These are phyloP conservation scores for Debaryomyces tyrocola DNA, from an alignment of 805 yeast genomes.

Conservation along the genomic window DNA sequence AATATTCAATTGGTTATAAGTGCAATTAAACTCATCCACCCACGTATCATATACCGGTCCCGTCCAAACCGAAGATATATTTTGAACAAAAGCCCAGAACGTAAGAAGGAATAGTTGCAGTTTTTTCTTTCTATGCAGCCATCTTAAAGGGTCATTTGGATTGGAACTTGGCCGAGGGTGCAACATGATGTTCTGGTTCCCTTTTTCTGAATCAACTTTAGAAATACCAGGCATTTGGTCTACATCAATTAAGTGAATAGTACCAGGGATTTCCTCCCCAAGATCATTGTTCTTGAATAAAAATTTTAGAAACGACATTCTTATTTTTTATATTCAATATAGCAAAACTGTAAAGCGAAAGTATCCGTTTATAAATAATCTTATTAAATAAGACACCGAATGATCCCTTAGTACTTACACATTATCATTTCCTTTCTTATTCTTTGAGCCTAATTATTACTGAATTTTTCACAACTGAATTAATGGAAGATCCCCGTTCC, in stretches of 20 bases:
- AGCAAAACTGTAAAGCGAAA: too few relatives aligned
- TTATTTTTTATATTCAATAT: too few relatives aligned
- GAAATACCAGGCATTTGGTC: constrained; percentile 5
- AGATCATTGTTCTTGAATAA: too few relatives aligned
- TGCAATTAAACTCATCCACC: constrained; percentile 12
- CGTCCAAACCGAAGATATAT: constrained; percentile 15
- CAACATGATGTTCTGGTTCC: constrained; percentile 43
- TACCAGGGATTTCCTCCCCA: too few relatives aligned
- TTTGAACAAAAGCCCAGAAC: constrained; percentile 13
- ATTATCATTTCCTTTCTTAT: too few relatives aligned
- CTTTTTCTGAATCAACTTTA: constrained; percentile 1
- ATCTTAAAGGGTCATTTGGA: constrained; percentile 70
- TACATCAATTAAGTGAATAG: not conserved
- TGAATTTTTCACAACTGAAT: too few relatives aligned
- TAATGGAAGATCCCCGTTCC: too few relatives aligned
- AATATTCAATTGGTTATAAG: constrained; percentile 6
- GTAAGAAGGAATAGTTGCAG: constrained; percentile 31
- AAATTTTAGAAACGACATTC: too few relatives aligned
- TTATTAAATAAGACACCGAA: too few relatives aligned
- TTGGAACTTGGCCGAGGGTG: constrained; percentile 64
- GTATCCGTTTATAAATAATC: too few relatives aligned
- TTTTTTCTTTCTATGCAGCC: constrained; percentile 52
- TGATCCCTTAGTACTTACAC: too few relatives aligned
- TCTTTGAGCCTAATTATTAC: too few relatives aligned
- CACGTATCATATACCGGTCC: constrained; percentile 15